phyloP scores from a whole-genome alignment of 345 rosid species.

The Eucalyptus caleyi region DNA sequence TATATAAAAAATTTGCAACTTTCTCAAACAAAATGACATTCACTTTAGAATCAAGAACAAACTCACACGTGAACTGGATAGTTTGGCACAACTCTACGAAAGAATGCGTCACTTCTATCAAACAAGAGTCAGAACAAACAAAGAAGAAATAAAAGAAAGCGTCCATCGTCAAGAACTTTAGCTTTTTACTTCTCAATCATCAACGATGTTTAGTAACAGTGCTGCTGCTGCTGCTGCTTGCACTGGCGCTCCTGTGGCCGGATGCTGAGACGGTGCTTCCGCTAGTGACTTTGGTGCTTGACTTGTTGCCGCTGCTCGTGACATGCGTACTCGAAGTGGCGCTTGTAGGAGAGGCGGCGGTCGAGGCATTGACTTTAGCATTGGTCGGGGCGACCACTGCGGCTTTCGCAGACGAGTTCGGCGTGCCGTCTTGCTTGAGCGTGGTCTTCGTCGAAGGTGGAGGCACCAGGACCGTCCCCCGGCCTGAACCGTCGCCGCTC shows the following conservation, averaged over 20 bases:
- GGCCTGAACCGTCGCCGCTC: neutral
- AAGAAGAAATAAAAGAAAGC: neutral
- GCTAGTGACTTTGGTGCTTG: neutral
- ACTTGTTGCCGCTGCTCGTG: neutral
- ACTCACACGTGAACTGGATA: neutral
- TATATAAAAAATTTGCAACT: neutral
- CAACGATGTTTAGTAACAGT: neutral
- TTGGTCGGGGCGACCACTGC: neutral
- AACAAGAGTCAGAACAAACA: neutral
- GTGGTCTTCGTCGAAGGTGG: neutral
- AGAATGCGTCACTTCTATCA: neutral
- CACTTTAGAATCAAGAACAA: neutral
- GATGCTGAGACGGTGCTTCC: neutral
- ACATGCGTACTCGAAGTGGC: neutral
- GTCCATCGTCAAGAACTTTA: neutral
- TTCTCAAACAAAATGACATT: neutral
- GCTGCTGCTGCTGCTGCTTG: neutral
- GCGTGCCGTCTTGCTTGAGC: neutral
- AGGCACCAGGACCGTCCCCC: neutral
- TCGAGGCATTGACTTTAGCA: neutral
- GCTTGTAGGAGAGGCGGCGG: neutral
- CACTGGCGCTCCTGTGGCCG: neutral
- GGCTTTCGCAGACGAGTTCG: neutral
- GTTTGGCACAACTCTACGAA: neutral
- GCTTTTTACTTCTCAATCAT: neutral